phyloP scores from a whole-genome alignment of 129 eudicot genomes.

The Arctium minus region DNA sequence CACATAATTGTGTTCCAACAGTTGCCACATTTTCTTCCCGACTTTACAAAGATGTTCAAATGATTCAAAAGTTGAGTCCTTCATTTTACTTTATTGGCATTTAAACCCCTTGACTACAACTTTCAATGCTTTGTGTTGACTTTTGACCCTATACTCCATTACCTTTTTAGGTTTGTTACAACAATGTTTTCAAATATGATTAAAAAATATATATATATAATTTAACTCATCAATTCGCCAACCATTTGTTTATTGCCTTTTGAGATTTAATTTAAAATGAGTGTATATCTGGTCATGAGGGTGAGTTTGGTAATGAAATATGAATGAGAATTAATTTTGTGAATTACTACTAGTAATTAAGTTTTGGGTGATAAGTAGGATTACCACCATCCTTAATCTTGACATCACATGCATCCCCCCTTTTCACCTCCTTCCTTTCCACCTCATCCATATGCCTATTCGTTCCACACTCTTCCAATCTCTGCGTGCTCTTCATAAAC shows the following conservation, averaged over 20 bases:
- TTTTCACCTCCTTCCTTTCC: conserved; percentile 15
- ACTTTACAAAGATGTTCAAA: background rate
- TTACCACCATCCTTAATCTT: conserved; percentile 24
- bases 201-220: too few species aligned
- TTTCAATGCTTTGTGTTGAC: too few species aligned
- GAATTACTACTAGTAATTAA: background rate
- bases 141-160: background rate
- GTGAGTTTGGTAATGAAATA: too few species aligned
- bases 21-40: background rate
- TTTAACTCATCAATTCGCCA: background rate
- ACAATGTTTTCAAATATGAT: background rate
- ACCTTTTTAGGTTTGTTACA: background rate
- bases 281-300: background rate
- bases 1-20: too few species aligned
- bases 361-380: background rate
- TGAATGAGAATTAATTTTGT: too few species aligned
- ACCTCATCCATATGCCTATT: conserved; percentile 36
- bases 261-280: background rate
- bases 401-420: conserved; percentile 28
- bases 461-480: conserved; percentile 11
- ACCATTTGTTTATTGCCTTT: background rate
- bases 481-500: conserved; percentile 22
- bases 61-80: too few species aligned
- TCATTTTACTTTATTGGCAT: too few species aligned
- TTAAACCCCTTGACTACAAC: background rate